Evolutionary conservation across 768 basidiomycete genomes (phyloP).

Genomic region (Trametes cinnabarina): DNA sequence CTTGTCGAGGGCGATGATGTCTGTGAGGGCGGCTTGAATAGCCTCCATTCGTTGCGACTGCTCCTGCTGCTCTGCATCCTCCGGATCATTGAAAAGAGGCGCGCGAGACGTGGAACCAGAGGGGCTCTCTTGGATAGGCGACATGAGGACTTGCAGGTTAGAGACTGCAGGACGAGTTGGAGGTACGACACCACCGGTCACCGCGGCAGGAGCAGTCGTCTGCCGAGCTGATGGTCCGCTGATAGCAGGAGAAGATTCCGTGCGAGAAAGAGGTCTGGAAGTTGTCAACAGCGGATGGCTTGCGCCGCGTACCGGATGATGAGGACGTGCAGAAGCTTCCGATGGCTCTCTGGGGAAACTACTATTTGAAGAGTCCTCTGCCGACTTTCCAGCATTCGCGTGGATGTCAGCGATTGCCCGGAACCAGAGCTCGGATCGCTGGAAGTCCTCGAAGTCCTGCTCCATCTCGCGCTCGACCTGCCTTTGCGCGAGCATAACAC

Average conservation of each 20-base stretch:
- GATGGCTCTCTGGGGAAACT: background rate
- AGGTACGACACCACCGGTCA: background rate
- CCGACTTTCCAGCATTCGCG: conserved; percentile 21
- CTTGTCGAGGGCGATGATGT: conserved; percentile 88
- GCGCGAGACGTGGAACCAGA: conserved; percentile 55
- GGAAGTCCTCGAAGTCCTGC: conserved; percentile 85
- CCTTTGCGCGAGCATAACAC: conserved; percentile 80
- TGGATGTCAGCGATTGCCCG: conserved; percentile 77
- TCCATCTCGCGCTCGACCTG: conserved; percentile 90
- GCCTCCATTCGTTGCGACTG: conserved; percentile 89
- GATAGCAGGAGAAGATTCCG: conserved; percentile 22
- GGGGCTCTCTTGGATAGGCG: conserved; percentile 52
- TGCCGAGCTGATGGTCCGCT: conserved; percentile 2
- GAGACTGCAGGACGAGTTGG: conserved; percentile 37
- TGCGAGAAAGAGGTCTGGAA: conserved; percentile 8
- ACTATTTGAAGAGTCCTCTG: conserved; percentile 7
- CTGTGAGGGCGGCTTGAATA: conserved; percentile 92
- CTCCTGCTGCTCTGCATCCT: conserved; percentile 53
- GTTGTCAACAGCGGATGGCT: background rate
- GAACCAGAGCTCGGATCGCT: conserved; percentile 88
- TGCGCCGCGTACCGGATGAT: background rate
- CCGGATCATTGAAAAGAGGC: conserved; percentile 79
- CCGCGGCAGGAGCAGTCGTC: conserved; percentile 3
- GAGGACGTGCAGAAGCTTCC: background rate
- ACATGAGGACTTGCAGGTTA: conserved; percentile 83